Evolutionary conservation across 2,329 filamentous ascomycete species (phyloP), one percentile per base, ranked within the genome.

Genomic region (Cercospora sp.): DNA sequence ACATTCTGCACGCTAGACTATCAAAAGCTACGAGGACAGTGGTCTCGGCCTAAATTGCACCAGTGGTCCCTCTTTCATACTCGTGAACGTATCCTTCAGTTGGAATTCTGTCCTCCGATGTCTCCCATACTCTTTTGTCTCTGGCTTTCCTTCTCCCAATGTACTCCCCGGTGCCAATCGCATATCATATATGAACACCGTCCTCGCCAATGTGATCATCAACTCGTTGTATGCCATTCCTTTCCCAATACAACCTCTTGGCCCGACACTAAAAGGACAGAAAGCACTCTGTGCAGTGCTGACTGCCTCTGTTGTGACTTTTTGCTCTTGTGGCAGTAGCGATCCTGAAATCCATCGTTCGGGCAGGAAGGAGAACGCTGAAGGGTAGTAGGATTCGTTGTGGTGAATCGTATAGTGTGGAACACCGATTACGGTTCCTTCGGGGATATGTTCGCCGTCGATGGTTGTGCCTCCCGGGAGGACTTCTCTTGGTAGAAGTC

Each of bases 391-490:
- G 1, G 67, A 65, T 10, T 73, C 66, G 53, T 78, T 76, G 53
- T 79, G 79, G 5, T 81, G 79, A 0, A 81, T 70, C 0, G 73
- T 69, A 60, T 80, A 81, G 12, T 74, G 72, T 6, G 75, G 74
- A 0, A 77, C 73, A 2, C 77, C 79, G 2, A 82, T 70, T 2
- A 75, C 70, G 0, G 74, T 75, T 12, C 79, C 77, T 63, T 36
- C 75, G 45, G 79, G 74, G 7, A 83, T 75, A n/a, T 74, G 73
- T 20, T 65, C 33, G 2, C 78, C 78, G 30, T 80, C 78, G 80
- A 77, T 64, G 69, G 73, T 36, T 0, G 77, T 72, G 64, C 69
- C 80, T 67, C 67, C 76, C 55, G 69, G 26, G 13, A 76, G 71
- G 10, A 78, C 76, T 63, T 80, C 75, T 2, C 81, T 68, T 60